Evolutionary conservation across 2,329 filamentous ascomycete genomes (phyloP), one percentile per base, ranked within the genome.

Genomic region (Aureobasidium subglaciale): DNA sequence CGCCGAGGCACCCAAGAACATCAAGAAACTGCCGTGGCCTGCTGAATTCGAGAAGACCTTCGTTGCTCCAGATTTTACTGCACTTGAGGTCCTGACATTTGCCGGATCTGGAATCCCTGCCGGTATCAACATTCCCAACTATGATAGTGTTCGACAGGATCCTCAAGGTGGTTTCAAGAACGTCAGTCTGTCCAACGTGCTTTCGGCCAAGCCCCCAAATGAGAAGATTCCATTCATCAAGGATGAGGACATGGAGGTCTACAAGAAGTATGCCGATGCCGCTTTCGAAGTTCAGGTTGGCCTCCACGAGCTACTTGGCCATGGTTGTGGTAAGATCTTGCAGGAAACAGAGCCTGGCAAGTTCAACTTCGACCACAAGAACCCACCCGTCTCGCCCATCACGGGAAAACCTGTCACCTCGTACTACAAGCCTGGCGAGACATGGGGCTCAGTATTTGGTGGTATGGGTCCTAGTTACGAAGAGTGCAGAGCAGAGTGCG

Each of bases 281-380:
- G 86, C 92, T 0, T 97, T 97, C 64, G 92, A 97, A 71, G 90
- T 96, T 2, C 91, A 97, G 72, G 92, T 99, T 46, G 92, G 91
- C 22, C 85, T 97, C 18, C 92, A 97, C 71, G 91, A 96, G 69
- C 82, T 96, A 75, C 66, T 85, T 2, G 88, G 91, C 16, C 92
- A 96, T 64, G 92, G 92, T 27, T 96, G 91, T 58, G 92, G 92
- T 43, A 97, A 96, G 73, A 79, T 97, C 10, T 80, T 97, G 0
- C 90, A 96, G 71, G 92, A 97, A 70, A 96, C 88, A 0, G 79
- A 84, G 2, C 80, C 86, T 1, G 90, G 90, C 10, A 77, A 81
- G 40, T 96, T 82, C 77, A 97, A 97, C 75, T 97, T 97, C 66
- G 88, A 97, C 67, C 76, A 84, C 57, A 75, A 84, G 59, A 88